Evolutionary conservation across 768 basidiomycete species (phyloP).

Genomic region (Scleroderma citrinum): DNA sequence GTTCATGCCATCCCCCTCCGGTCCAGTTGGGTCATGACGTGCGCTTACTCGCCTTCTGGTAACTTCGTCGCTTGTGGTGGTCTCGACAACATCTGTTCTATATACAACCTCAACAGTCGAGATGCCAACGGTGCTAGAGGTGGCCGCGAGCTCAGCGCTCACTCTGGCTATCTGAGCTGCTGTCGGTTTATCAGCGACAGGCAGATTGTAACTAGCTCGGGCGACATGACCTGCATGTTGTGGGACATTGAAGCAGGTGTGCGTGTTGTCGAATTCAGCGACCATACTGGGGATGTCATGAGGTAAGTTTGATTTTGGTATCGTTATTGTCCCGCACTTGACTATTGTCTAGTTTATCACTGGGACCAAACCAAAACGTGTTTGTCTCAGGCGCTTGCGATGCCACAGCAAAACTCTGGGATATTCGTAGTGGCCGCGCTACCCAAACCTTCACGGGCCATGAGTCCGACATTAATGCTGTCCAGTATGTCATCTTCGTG

Average conservation of each 20-base stretch:
- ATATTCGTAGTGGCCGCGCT: slow-evolving; percentile 94
- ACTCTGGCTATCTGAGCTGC: slow-evolving; percentile 96
- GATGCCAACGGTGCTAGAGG: slow-evolving; percentile 73
- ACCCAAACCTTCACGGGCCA: slow-evolving; percentile 99
- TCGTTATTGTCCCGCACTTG: slow-evolving; percentile 3
- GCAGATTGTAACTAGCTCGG: slow-evolving; percentile 96
- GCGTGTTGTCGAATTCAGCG: slow-evolving; percentile 96
- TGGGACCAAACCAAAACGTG: slow-evolving; percentile 88
- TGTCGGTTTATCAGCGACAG: slow-evolving; percentile 98
- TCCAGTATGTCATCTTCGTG: slow-evolving; percentile 60
- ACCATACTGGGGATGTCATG: slow-evolving; percentile 99
- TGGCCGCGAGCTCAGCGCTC: slow-evolving; percentile 91
- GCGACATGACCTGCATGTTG: slow-evolving; percentile 99
- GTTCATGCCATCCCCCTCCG: slow-evolving; percentile 98
- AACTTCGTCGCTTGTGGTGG: slow-evolving; percentile 98
- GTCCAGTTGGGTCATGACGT: slow-evolving; percentile 99
- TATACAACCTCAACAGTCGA: slow-evolving; percentile 89
- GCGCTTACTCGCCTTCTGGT: slow-evolving; percentile 95
- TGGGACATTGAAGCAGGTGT: slow-evolving; percentile 99
- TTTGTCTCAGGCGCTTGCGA: slow-evolving; percentile 99
- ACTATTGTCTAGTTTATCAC: slow-evolving; percentile 62
- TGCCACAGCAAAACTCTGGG: slow-evolving; percentile 98
- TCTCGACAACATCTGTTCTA: slow-evolving; percentile 98
- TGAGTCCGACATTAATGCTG: slow-evolving; percentile 98
- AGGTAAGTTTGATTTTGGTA: slow-evolving; percentile 49